Percentiles rank a stretch among this genome's conserved stretches.
Conservation (phyloP, 306 rosid species). For the Rosa multiflora region DNA sequence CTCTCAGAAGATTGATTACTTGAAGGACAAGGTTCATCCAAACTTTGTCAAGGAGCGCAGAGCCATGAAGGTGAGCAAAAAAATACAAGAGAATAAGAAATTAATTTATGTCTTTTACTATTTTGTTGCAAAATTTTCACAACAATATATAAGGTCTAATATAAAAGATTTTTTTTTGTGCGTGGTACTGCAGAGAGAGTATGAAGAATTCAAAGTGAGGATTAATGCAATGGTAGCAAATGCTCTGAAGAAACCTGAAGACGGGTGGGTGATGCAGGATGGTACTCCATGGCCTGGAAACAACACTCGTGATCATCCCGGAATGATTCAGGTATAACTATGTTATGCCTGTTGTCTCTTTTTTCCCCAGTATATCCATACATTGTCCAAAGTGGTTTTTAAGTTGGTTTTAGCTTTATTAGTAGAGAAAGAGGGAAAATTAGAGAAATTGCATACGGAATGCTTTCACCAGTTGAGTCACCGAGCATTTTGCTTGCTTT, state of each 20-base stretch:
- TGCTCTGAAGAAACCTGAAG: slow-evolving; percentile 89
- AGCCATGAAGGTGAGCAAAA: slow-evolving; percentile 73
- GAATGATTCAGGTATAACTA: slow-evolving; percentile 84
- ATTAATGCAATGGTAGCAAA: slow-evolving; percentile 82
- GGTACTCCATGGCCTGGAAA: slow-evolving; percentile 99
- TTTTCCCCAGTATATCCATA: not conserved
- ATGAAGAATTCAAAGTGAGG: slow-evolving; percentile 91
- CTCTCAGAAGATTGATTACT: slow-evolving; percentile 82
- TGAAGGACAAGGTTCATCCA: slow-evolving; percentile 85
- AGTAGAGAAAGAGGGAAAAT: not conserved
- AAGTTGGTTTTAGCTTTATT: not conserved
- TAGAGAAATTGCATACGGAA: not conserved
- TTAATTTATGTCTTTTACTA: not conserved
- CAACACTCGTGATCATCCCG: slow-evolving; percentile 87
- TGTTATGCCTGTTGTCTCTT: not conserved
- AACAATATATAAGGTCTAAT: not conserved
- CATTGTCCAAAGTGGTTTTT: not conserved
- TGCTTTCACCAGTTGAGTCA: slow-evolving; percentile 7
- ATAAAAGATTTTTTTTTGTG: not conserved
- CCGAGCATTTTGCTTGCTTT: slow-evolving; percentile 18
- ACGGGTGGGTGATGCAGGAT: slow-evolving; percentile 97
- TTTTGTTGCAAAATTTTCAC: not conserved
- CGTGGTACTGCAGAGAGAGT: slow-evolving; percentile 71
- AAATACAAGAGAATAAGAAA: not conserved
- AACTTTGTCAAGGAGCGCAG: slow-evolving; percentile 88